Conservation (phyloP, 2,329 filamentous ascomycete species). For the Penicillium occitanis region DNA sequence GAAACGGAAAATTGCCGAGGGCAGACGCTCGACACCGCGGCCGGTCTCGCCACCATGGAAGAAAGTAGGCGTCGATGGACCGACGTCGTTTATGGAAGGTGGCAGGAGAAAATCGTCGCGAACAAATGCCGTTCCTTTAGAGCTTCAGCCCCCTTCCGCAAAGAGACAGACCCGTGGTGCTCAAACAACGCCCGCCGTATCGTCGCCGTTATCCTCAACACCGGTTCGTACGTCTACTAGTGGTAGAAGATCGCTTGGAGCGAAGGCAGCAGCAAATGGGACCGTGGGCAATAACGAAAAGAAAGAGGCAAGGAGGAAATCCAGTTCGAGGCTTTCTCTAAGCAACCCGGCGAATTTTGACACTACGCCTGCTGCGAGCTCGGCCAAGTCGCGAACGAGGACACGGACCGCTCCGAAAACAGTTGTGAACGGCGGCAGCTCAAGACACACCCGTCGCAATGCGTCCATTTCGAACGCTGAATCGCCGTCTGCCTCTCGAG, state of each 20-base stretch:
- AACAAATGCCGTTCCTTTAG: conserved; percentile 50
- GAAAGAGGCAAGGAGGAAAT: conserved; percentile 30
- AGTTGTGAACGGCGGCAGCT: conserved; percentile 27
- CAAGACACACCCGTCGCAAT: conserved; percentile 30
- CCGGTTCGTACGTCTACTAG: conserved; percentile 28
- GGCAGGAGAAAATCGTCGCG: conserved; percentile 63
- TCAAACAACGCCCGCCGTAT: conserved; percentile 31
- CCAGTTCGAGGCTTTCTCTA: conserved; percentile 27
- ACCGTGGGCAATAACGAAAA: conserved; percentile 20
- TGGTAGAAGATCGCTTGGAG: conserved; percentile 32
- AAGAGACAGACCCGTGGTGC: conserved; percentile 48
- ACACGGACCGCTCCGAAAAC: conserved; percentile 32
- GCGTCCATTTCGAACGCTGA: conserved; percentile 28
- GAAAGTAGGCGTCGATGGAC: conserved; percentile 77
- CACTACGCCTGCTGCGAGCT: conserved; percentile 33
- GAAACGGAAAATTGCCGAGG: conserved; percentile 46
- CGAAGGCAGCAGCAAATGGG: conserved; percentile 34
- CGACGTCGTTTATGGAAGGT: conserved; percentile 73
- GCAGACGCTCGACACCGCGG: conserved; percentile 42
- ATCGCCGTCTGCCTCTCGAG: conserved; percentile 23
- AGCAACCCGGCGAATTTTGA: conserved; percentile 25
- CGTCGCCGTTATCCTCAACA: conserved; percentile 35
- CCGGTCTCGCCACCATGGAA: conserved; percentile 86
- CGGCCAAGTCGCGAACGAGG: conserved; percentile 30
- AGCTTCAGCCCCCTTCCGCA: conserved; percentile 49